Base-by-base conservation (phyloP, 768 basidiomycete genomes). In the Suillus hirtellus region DNA sequence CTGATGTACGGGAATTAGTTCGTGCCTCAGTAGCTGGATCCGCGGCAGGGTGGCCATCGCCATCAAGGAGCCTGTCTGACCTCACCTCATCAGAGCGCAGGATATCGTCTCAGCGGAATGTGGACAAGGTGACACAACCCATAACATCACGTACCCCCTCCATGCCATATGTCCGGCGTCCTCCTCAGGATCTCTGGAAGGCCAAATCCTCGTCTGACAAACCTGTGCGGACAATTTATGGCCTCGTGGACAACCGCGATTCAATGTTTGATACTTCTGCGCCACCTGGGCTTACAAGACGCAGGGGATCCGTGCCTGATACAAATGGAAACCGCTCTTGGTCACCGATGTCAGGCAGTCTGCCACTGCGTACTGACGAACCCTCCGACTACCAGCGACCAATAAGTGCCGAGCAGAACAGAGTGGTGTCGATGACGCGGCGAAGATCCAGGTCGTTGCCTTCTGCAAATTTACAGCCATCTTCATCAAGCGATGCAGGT, bases 361-460 rank as follows among this genome's bases (percentile, higher is more conserved):
- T 69, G 60, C 70, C 72, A 56, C 24, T 73, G 12, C 49, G 50
- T 55, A 66, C 66, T 34, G 64, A 69, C 3, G 69, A 73, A 21
- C 67, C 47, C 14, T 64, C 65, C 43, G 76, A 66, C 34, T 47
- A 60, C 34, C 66, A 73, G 12, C 59, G 63, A 2, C 74, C 74
- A 31, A 76, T 73, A 62, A 73, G 74, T 40, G 72, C 73, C 40
- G 74, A 75, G 64, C 69, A 75, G n/a, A 69, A 64, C 38, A 52
- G 69, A 10, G 70, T 68, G 3, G 49, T 71, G 24, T 66, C 72
- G 14, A 68, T 66, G 56, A 58, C 62, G 54, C 56, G 71, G 15
- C 56, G 56, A 59, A 64, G 62, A 31, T 61, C 53, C 7, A 54
- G 21, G 7, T 38, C 60, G 11, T 19, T 27, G 21, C 38, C 55